These are phyloP conservation scores for Helianthus tuberosus DNA, from an alignment of 129 eudicot genomes.

Conservation along the genomic window DNA sequence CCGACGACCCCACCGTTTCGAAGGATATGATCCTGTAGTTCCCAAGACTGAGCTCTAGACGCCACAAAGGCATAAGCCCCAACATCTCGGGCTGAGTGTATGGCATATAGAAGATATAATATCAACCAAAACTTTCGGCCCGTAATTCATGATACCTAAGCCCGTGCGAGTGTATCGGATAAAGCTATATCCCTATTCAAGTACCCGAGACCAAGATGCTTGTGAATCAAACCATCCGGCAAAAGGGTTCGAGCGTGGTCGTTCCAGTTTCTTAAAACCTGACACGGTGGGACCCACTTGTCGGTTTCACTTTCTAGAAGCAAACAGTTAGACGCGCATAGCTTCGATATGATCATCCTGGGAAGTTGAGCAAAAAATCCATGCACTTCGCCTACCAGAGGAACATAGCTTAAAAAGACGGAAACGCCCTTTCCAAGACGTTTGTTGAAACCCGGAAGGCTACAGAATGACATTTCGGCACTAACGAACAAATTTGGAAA, in stretches of 20 bases:
- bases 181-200: slow-evolving; percentile 66
- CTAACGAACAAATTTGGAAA: slow-evolving; percentile 74
- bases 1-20: too few species aligned
- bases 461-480: slow-evolving; percentile 65
- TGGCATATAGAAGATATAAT: slow-evolving; percentile 58
- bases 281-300: slow-evolving; percentile 90
- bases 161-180: slow-evolving; percentile 73
- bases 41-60: too few species aligned
- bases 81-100: too few species aligned
- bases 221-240: slow-evolving; percentile 65
- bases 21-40: too few species aligned
- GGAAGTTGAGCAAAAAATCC: slow-evolving; percentile 92
- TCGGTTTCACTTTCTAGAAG: slow-evolving; percentile 53
- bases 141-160: slow-evolving; percentile 74
- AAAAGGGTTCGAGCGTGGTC: slow-evolving; percentile 62
- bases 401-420: slow-evolving; percentile 77
- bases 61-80: too few species aligned
- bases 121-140: slow-evolving; percentile 62
- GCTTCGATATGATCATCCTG: slow-evolving; percentile 73
- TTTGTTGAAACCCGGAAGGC: slow-evolving; percentile 63
- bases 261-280: slow-evolving; percentile 79
- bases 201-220: slow-evolving; percentile 87
- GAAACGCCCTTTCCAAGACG: slow-evolving; percentile 70
- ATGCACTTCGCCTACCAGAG: slow-evolving; percentile 86
- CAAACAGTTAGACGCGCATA: slow-evolving; percentile 75